Evolutionary conservation across 2,329 filamentous ascomycete genomes (phyloP), one percentile per base, ranked within the genome.

Genomic region (Fonsecaea monophora): DNA sequence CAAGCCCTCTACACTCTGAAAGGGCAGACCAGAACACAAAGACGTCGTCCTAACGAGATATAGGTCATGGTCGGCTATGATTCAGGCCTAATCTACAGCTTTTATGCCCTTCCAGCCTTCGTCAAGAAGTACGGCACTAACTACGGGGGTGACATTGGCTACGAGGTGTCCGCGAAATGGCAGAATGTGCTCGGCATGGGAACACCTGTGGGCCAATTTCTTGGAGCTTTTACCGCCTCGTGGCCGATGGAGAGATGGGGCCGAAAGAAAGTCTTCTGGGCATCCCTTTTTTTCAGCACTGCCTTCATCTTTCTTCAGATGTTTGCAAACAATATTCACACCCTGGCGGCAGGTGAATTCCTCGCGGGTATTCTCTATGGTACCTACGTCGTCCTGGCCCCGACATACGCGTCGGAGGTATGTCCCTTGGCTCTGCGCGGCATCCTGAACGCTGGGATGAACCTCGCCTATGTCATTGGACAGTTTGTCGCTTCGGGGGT

Each of bases 191-290:
- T 89, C 3, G 82, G 80, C 3, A 86, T 86, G 62, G 86, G 85
- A 30, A 84, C 84, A 59, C 81, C 84, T 62, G 83, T 85, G 18
- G 89, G 89, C 42, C 86, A 89, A 74, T 86, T 92, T 61, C 82
- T 91, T 61, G 89, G 89, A n/a, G 82, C 90, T 42, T 78, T 89
- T 70, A 80, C 90, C 74, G 90, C 89, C 73, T 89, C 89, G 42
- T 87, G 82, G 76, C 77, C 89, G 53, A 87, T 87, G 18, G 88
- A 91, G 25, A 82, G 84, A 34, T 87, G 88, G 72, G 87, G 87
- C 18, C 89, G 89, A 74, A 82, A 87, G 18, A 87, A 85, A 75
- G 89, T 87, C 21, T 83, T 90, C 67, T 85, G 90, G 65, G 80
- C 73, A n/a, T 87, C 85, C 48, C 80, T 90, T 59, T 74, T 81